phyloP scores from a whole-genome alignment of 2,329 filamentous ascomycete species.

The Capronia coronata region DNA sequence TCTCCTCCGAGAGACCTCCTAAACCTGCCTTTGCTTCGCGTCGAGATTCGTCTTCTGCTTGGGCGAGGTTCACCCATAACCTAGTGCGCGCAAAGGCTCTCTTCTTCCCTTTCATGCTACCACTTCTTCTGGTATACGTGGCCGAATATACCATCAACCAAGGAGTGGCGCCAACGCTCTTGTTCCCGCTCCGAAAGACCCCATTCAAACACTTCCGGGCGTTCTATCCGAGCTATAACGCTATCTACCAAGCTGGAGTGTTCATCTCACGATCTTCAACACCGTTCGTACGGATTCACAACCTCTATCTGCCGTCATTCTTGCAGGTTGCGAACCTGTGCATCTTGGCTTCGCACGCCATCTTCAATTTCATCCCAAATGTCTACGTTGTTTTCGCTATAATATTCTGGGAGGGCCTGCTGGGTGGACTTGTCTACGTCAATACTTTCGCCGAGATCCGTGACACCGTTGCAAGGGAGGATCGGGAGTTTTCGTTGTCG shows the following conservation, averaged over 20 bases:
- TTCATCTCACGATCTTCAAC: conserved; percentile 90
- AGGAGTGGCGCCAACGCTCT: conserved; percentile 78
- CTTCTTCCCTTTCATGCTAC: conserved; percentile 79
- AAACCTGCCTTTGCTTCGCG: conserved; percentile 8
- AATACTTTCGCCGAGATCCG: conserved; percentile 94
- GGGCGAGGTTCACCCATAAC: conserved; percentile 43
- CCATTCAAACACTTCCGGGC: conserved; percentile 76
- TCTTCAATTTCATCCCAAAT: conserved; percentile 73
- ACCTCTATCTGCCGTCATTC: conserved; percentile 73
- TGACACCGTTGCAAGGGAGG: conserved; percentile 66
- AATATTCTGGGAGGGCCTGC: conserved; percentile 87
- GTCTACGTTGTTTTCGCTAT: conserved; percentile 81
- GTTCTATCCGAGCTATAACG: conserved; percentile 92
- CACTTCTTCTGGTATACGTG: conserved; percentile 84
- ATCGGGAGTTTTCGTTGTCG: conserved; percentile 84
- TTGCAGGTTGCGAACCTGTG: conserved; percentile 74
- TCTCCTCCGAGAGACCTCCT: conserved; percentile 29
- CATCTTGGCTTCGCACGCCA: conserved; percentile 66
- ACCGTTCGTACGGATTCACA: conserved; percentile 74
- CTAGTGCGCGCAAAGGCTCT: conserved; percentile 62
- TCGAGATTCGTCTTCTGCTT: conserved; percentile 20
- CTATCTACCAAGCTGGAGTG: conserved; percentile 90
- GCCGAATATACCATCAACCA: conserved; percentile 98
- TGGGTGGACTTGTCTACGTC: conserved; percentile 89
- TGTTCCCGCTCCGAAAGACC: conserved; percentile 70